Percentiles rank a stretch among this genome's conserved stretches.
Conservation (phyloP, 306 rosid species). For the Hippophae tibetana region DNA sequence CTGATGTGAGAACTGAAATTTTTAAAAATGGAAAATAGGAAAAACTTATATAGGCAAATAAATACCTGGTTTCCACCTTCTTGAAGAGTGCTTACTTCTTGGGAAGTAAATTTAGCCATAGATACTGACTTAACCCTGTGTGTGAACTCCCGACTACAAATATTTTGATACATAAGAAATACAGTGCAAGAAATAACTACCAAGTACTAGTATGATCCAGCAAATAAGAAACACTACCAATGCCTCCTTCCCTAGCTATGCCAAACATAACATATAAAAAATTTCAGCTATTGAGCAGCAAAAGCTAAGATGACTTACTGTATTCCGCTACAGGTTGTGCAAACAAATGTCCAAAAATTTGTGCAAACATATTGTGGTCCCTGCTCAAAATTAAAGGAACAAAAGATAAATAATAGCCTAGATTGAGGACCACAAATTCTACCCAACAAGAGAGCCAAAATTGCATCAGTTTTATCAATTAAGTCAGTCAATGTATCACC, state of each 20-base stretch:
- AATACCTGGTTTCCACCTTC: constrained; percentile 94
- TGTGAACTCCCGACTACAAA: constrained; percentile 87
- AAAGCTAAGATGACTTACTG: constrained; percentile 59
- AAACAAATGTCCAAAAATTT: constrained; percentile 92
- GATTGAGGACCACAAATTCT: background rate
- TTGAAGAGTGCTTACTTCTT: constrained; percentile 91
- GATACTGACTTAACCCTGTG: constrained; percentile 92
- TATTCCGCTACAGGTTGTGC: constrained; percentile 93
- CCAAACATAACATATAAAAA: too few species aligned
- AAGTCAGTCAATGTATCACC: too few species aligned
- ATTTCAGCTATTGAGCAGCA: background rate
- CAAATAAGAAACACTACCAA: too few species aligned
- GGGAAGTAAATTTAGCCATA: constrained; percentile 90
- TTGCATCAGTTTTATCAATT: too few species aligned
- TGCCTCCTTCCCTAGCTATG: too few species aligned
- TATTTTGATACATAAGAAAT: constrained; percentile 15
- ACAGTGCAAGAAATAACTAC: constrained; percentile 15
- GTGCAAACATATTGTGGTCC: constrained; percentile 99
- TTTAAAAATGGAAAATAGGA: constrained; percentile 12
- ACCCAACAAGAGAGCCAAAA: too few species aligned
- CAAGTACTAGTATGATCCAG: constrained; percentile 1
- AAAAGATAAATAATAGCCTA: constrained; percentile 12
- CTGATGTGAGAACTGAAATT: constrained; percentile 19
- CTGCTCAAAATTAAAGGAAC: constrained; percentile 33
- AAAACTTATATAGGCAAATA: constrained; percentile 10